Base-by-base conservation (phyloP, 495 filamentous ascomycete species). In the Xylaria bambusicola region DNA sequence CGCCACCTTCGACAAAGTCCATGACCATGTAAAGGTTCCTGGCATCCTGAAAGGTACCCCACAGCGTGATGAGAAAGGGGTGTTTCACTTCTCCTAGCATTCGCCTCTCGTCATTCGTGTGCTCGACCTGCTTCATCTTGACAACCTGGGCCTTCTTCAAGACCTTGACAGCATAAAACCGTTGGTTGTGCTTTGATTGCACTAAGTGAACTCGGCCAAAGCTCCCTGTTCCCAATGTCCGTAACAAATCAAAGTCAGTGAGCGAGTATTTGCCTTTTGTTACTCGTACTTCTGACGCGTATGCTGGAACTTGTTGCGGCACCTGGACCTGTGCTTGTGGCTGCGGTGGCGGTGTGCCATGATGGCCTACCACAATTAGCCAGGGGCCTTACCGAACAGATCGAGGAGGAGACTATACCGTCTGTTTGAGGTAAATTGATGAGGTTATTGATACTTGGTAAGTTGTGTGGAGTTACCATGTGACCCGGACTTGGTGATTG, bases 81-180 rank as follows among this genome's bases (percentile, higher is more conserved):
- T 98, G 93, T 69, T 96, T 93, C 57, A 97, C 93, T 64, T 93
- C 88, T 64, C 89, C 90, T 58, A 98, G 75, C 95, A 98, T 98
- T 52, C 84, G 84, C 59, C 94, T 84, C 79, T 98, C 94, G 72
- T 98, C 94, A 70, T 98, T 98, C 56, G 94, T 98, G 74, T 98
- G 94, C 71, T 98, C 95, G 47, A 98, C 90, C 73, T 98, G 95
- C 80, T 98, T 98, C 94, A 98, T 98, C 81, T 96, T 98, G 63
- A 98, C 92, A 41, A 98, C 94, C 74, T 98, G 95, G 50, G 86
- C 88, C 82, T 98, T 98, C 76, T 98, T 98, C 74, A 98, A 74
- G 41, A 98, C 95, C 75, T 98, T 98, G 72, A 98, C 86, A 13
- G 94, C 94, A 77, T 98, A 98, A 81, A 92, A 98, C 46, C 94